A percentile compares a stretch with the other conserved stretches of the same genome.
Evolutionary conservation across 768 basidiomycete species (phyloP).

Genomic region (Phaeotremella skinneri): DNA sequence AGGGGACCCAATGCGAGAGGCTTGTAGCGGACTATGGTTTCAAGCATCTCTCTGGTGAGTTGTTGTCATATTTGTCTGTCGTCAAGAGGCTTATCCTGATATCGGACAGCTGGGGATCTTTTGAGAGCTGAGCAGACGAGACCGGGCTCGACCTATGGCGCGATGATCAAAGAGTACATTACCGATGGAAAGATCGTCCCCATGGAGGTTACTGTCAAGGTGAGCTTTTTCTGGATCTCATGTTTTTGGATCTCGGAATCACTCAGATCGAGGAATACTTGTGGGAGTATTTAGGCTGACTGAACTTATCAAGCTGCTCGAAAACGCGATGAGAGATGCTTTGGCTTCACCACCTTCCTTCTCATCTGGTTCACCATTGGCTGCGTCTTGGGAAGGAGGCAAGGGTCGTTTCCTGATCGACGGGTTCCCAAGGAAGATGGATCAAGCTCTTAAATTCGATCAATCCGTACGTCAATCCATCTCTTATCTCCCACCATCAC

Average conservation of each 20-base stretch:
- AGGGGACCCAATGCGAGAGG: conserved; percentile 87
- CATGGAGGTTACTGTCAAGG: conserved; percentile 87
- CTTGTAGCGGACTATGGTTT: conserved; percentile 84
- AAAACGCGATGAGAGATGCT: conserved; percentile 79
- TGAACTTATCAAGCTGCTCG: conserved; percentile 61
- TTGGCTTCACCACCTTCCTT: conserved; percentile 52
- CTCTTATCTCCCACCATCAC: background rate
- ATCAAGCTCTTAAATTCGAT: conserved; percentile 91
- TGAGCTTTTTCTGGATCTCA: conserved; percentile 14
- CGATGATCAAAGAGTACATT: conserved; percentile 82
- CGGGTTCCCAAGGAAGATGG: conserved; percentile 98
- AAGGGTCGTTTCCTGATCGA: conserved; percentile 88
- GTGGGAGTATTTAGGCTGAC: background rate
- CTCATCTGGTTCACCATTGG: conserved; percentile 10
- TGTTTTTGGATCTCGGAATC: background rate
- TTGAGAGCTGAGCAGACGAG: conserved; percentile 90
- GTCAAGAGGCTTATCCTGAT: background rate
- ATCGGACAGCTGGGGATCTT: conserved; percentile 80
- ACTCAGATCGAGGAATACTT: background rate
- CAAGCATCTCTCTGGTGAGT: conserved; percentile 84
- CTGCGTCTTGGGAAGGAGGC: conserved; percentile 64
- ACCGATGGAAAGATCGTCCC: conserved; percentile 91
- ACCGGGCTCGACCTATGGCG: conserved; percentile 75
- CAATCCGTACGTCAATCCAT: conserved; percentile 60
- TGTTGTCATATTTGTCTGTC: conserved; percentile 1